Percentiles rank a stretch among this genome's conserved stretches.
Evolutionary conservation across 495 filamentous ascomycete species (phyloP).

Genomic region (Penicillium arizonense): DNA sequence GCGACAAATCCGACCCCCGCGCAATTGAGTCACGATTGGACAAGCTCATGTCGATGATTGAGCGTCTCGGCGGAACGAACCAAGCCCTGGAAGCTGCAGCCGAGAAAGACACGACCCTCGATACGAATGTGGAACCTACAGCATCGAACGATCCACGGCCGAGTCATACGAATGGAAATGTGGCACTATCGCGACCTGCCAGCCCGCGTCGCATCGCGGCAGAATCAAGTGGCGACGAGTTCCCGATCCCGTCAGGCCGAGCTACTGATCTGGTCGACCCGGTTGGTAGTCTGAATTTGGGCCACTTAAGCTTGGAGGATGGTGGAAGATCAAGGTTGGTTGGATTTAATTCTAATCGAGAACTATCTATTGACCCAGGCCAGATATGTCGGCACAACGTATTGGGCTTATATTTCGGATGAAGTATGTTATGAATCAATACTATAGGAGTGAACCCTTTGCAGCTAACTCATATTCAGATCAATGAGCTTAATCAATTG

Average conservation of each 20-base stretch:
- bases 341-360: not conserved
- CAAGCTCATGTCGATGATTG: slow-evolving; percentile 48
- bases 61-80: slow-evolving; percentile 34
- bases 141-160: slow-evolving; percentile 18
- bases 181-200: slow-evolving; percentile 16
- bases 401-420: slow-evolving; percentile 52
- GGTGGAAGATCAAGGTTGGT: slow-evolving; percentile 44
- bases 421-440: slow-evolving; percentile 31
- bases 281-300: slow-evolving; percentile 44
- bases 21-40: slow-evolving; percentile 45
- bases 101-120: slow-evolving; percentile 22
- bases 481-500: slow-evolving; percentile 49
- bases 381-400: slow-evolving; percentile 52
- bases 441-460: not conserved
- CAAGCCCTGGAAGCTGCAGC: slow-evolving; percentile 27
- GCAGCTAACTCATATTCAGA: slow-evolving; percentile 21
- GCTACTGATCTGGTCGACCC: slow-evolving; percentile 47
- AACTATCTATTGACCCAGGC: slow-evolving; percentile 4
- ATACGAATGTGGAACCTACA: slow-evolving; percentile 17
- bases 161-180: slow-evolving; percentile 13
- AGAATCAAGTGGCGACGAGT: slow-evolving; percentile 44
- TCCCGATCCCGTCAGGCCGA: slow-evolving; percentile 45
- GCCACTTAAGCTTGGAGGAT: slow-evolving; percentile 48
- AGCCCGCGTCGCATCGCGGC: slow-evolving; percentile 35
- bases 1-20: slow-evolving; percentile 29